These are phyloP conservation scores for Pleurotus tuber-regium DNA, from an alignment of 768 basidiomycete genomes.

Conservation along the genomic window DNA sequence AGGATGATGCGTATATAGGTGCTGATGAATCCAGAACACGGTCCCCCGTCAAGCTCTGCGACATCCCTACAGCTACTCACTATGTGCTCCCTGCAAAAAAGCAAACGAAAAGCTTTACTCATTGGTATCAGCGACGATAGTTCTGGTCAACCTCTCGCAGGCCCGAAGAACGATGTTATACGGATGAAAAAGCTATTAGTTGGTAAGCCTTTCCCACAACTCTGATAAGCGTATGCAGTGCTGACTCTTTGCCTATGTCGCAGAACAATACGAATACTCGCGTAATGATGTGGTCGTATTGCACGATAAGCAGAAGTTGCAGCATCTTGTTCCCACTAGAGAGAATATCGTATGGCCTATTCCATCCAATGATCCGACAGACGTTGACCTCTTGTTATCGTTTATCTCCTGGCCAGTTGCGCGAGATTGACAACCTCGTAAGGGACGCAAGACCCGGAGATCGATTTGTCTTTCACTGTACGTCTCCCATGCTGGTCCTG, in stretches of 20 bases:
- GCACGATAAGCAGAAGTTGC: conserved; percentile 33
- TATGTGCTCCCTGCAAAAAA: no score
- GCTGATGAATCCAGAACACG: no score
- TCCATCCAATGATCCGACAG: no score
- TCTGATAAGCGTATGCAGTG: background rate
- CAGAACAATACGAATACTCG: conserved; percentile 37
- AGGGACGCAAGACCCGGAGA: conserved; percentile 43
- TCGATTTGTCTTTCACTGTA: conserved; percentile 58
- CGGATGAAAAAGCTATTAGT: conserved; percentile 33
- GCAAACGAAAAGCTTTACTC: background rate
- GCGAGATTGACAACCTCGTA: conserved; percentile 42
- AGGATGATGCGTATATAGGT: no score
- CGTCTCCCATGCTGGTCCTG: conserved; percentile 12
- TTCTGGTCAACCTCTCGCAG: conserved; percentile 14
- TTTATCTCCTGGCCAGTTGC: conserved; percentile 35
- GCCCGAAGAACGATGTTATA: conserved; percentile 37
- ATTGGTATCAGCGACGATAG: background rate
- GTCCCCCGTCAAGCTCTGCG: no score
- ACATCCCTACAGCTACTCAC: no score
- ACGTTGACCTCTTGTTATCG: no score
- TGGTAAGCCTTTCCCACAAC: conserved; percentile 22
- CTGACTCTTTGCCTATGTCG: conserved; percentile 10
- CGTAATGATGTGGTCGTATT: conserved; percentile 40
- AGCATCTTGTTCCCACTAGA: conserved; percentile 36
- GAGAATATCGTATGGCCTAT: conserved; percentile 42